Conservation (phyloP, 139 green algal species). For the Tetraselmis striata region DNA sequence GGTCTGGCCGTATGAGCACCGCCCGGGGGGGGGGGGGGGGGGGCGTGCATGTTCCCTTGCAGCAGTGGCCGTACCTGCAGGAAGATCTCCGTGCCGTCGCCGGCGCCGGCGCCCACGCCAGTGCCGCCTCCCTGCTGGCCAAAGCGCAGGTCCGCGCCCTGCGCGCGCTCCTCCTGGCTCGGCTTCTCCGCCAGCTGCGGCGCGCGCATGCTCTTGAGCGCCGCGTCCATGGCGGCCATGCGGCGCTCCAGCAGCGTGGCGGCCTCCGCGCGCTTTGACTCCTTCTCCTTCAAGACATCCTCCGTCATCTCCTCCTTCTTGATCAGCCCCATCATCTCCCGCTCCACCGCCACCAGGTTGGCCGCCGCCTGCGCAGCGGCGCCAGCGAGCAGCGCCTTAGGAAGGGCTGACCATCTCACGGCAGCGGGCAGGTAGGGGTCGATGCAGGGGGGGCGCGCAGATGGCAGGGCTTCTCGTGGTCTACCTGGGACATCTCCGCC, state of each 20-base stretch:
- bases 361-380: slow-evolving; percentile 59
- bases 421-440: no score
- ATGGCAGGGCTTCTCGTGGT: no score
- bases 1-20: no score
- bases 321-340: slow-evolving; percentile 52
- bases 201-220: slow-evolving; percentile 49
- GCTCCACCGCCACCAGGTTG: slow-evolving; percentile 67
- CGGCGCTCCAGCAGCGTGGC: slow-evolving; percentile 75
- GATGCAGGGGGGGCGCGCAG: no score
- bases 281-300: slow-evolving; percentile 3
- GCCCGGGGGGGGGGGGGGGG: no score
- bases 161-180: slow-evolving; percentile 15
- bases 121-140: slow-evolving; percentile 26
- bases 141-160: slow-evolving; percentile 31
- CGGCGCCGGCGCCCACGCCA: slow-evolving; percentile 56
- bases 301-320: slow-evolving; percentile 15
- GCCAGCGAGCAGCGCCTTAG: no score
- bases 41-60: no score
- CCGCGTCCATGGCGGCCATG: slow-evolving; percentile 85
- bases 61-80: slow-evolving; percentile 80
- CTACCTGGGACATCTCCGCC: slow-evolving; percentile 61
- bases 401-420: no score
- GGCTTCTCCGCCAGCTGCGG: slow-evolving; percentile 32
- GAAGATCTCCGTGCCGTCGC: slow-evolving; percentile 87
- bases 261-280: slow-evolving; percentile 53